phyloP scores from a whole-genome alignment of 2,329 filamentous ascomycete species.

The Monosporascus sp. region DNA sequence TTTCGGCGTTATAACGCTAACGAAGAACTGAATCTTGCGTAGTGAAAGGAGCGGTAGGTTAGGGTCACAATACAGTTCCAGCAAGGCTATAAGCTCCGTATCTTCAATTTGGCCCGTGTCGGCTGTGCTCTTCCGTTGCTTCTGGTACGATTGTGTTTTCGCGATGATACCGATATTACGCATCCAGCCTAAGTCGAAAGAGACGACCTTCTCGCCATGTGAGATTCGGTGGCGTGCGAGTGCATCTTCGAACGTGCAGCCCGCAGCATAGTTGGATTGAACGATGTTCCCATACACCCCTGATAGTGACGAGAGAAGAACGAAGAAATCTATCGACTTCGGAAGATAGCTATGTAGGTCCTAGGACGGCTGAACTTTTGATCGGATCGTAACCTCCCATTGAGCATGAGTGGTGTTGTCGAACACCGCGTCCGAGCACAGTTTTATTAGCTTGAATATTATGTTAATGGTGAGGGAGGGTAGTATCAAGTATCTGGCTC shows the following conservation, averaged over 20 bases:
- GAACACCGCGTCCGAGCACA: constrained; percentile 11
- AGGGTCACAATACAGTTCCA: constrained; percentile 12
- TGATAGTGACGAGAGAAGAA: constrained; percentile 27
- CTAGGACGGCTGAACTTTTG: constrained; percentile 33
- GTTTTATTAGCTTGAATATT: too few species aligned
- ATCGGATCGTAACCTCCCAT: constrained; percentile 32
- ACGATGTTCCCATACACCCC: constrained; percentile 24
- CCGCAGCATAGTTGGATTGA: constrained; percentile 31
- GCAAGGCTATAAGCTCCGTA: constrained; percentile 18
- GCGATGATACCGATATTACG: constrained; percentile 16
- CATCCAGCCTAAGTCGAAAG: constrained; percentile 20
- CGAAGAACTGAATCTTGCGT: constrained; percentile 14
- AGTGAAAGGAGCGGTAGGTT: constrained; percentile 8
- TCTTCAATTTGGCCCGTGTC: constrained; percentile 18
- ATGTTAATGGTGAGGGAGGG: too few species aligned
- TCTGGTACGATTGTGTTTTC: constrained; percentile 4
- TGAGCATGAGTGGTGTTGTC: constrained; percentile 23
- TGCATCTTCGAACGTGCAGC: too few species aligned
- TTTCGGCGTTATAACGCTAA: constrained; percentile 6
- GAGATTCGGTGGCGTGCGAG: too few species aligned
- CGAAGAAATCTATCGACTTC: constrained; percentile 28
- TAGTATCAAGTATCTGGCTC: neutral
- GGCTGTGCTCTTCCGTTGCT: neutral
- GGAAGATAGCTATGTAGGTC: constrained; percentile 31
- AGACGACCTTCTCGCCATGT: constrained; percentile 10